phyloP scores from a whole-genome alignment of 495 filamentous ascomycete genomes.

The Echria macrotheca region DNA sequence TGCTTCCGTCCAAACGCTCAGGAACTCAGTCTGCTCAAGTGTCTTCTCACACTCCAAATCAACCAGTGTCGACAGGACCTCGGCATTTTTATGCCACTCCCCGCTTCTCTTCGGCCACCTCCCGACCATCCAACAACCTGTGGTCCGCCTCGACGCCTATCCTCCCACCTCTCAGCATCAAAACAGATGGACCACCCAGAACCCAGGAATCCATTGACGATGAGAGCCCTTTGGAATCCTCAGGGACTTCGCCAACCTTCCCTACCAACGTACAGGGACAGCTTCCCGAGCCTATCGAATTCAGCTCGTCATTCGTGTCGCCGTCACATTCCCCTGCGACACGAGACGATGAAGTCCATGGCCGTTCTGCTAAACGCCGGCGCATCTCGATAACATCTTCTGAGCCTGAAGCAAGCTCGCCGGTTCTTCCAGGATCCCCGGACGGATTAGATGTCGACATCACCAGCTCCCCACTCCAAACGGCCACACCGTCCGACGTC shows the following conservation, averaged over 20 bases:
- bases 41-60: conserved; percentile 25
- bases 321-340: no score
- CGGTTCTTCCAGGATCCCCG: no score
- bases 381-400: conserved; percentile 21
- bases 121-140: conserved; percentile 19
- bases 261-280: no score
- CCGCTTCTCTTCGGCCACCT: conserved; percentile 31
- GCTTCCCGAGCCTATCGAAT: conserved; percentile 32
- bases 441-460: no score
- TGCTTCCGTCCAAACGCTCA: conserved; percentile 29
- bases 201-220: conserved; percentile 27
- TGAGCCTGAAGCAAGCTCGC: not conserved
- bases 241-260: no score
- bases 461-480: no score
- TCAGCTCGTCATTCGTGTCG: conserved; percentile 25
- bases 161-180: conserved; percentile 16
- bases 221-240: conserved; percentile 17
- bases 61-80: conserved; percentile 19
- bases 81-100: conserved; percentile 38
- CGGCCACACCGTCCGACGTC: not conserved
- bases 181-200: conserved; percentile 13
- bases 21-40: conserved; percentile 22
- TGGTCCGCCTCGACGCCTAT: conserved; percentile 8
- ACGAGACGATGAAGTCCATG: no score
- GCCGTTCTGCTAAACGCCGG: conserved; percentile 25